Conservation (phyloP, 2,329 filamentous ascomycete species). For the Hypoxylon sp. region DNA sequence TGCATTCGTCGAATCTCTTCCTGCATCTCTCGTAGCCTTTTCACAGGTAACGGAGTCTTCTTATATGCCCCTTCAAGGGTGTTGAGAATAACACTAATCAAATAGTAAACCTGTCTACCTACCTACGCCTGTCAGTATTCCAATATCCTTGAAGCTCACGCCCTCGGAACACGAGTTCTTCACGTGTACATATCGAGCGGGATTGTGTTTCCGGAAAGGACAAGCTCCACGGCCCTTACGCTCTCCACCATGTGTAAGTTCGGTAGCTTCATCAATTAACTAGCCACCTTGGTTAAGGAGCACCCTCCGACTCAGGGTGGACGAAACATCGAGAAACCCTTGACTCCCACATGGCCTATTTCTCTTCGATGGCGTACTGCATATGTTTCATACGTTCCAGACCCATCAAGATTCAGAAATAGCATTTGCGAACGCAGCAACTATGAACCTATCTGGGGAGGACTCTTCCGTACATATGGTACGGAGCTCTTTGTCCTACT, state of each 20-base stretch:
- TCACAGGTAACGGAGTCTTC: constrained; percentile 32
- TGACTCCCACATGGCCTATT: not conserved
- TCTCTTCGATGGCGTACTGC: constrained; percentile 6
- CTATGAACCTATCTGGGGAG: constrained; percentile 28
- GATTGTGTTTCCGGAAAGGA: constrained; percentile 38
- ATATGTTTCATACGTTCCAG: not conserved
- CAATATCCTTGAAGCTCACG: constrained; percentile 33
- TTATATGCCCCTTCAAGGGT: constrained; percentile 34
- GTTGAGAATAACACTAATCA: not conserved
- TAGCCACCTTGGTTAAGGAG: not conserved
- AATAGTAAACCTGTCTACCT: constrained; percentile 2
- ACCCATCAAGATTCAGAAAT: constrained; percentile 13
- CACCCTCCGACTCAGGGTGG: not conserved
- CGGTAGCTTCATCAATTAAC: not conserved
- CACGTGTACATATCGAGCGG: constrained; percentile 27
- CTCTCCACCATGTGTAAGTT: constrained; percentile 13
- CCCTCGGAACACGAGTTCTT: constrained; percentile 31
- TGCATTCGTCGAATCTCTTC: constrained; percentile 25
- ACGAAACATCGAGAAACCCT: not conserved
- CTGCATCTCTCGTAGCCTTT: constrained; percentile 34
- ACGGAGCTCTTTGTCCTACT: too few relatives aligned
- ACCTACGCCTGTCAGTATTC: constrained; percentile 39
- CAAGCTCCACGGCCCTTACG: constrained; percentile 31
- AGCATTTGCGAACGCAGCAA: constrained; percentile 20
- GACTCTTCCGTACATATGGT: too few relatives aligned